Percentiles rank a stretch among this genome's conserved stretches.
These are phyloP conservation scores for Crinitomyces ghanaensis DNA, from an alignment of 805 yeast genomes.

Conservation along the genomic window DNA sequence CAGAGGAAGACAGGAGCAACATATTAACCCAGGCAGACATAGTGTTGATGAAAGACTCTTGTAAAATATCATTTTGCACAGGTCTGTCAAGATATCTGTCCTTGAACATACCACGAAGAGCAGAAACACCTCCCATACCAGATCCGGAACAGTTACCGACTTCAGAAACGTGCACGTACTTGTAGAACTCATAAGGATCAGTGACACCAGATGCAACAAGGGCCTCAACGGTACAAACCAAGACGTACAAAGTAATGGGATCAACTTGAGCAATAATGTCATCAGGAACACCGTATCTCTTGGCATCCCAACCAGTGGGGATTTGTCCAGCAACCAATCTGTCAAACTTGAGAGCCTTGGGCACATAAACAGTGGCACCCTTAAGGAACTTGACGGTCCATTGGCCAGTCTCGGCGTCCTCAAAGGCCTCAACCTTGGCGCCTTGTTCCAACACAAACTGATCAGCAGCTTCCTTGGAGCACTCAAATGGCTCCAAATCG, in stretches of 20 bases:
- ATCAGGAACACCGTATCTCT: constrained; percentile 86
- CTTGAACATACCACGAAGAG: constrained; percentile 94
- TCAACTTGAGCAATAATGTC: constrained; percentile 92
- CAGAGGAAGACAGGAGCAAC: constrained; percentile 92
- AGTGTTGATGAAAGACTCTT: constrained; percentile 97
- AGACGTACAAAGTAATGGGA: constrained; percentile 83
- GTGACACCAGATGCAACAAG: constrained; percentile 89
- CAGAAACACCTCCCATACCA: constrained; percentile 99
- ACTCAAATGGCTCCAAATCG: constrained; percentile 91
- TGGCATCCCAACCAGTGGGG: constrained; percentile 98
- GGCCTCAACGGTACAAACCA: constrained; percentile 93
- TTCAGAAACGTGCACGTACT: constrained; percentile 96
- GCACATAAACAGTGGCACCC: constrained; percentile 86
- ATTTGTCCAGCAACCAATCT: constrained; percentile 75
- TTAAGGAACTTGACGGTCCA: constrained; percentile 80
- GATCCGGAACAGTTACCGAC: constrained; percentile 99
- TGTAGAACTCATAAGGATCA: constrained; percentile 97
- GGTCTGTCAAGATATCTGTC: constrained; percentile 89
- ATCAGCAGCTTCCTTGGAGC: constrained; percentile 89
- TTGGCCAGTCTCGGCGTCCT: constrained; percentile 81
- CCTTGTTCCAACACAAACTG: constrained; percentile 92
- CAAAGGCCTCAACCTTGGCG: constrained; percentile 84
- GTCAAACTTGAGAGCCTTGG: constrained; percentile 65
- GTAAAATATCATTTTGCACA: constrained; percentile 93
- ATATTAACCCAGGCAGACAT: constrained; percentile 99